A percentile compares a stretch with the other conserved stretches of the same genome.
Evolutionary conservation across 1,139 yeast species (phyloP).

Genomic region (Zygoascus sp.): DNA sequence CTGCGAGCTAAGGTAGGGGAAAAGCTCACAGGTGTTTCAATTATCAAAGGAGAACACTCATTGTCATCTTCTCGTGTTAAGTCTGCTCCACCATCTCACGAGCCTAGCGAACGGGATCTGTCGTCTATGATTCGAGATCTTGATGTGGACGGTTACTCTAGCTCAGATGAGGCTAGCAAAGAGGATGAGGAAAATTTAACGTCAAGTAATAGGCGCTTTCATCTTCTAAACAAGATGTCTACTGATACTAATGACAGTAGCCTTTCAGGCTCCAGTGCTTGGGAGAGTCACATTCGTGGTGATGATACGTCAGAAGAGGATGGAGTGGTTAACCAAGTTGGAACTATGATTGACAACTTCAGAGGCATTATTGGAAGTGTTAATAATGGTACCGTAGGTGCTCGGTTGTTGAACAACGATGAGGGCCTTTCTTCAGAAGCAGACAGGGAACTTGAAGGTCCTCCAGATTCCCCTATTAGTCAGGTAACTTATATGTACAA

Average conservation of each 20-base stretch:
- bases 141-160: conserved; percentile 13
- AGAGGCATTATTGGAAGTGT: conserved; percentile 15
- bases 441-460: background rate
- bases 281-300: conserved; percentile 25
- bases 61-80: background rate
- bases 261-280: conserved; percentile 18
- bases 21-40: conserved; percentile 6
- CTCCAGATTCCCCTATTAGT: background rate
- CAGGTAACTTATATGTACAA: conserved; percentile 2
- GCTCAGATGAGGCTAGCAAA: background rate
- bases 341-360: conserved; percentile 27
- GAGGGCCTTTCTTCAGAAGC: background rate
- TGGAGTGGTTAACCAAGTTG: conserved; percentile 28
- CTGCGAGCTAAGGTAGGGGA: conserved; percentile 1
- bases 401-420: background rate
- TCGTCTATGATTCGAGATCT: conserved; percentile 1
- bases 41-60: conserved; percentile 7
- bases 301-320: conserved; percentile 29
- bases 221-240: background rate
- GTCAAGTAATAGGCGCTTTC: background rate
- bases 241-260: conserved; percentile 12
- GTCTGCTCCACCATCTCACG: background rate
- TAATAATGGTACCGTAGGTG: background rate
- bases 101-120: conserved; percentile 3
- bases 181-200: background rate